Percentiles rank a stretch among this genome's conserved stretches.
These are phyloP conservation scores for Udeniomyces megalosporus DNA, from an alignment of 768 basidiomycete genomes.

Conservation along the genomic window DNA sequence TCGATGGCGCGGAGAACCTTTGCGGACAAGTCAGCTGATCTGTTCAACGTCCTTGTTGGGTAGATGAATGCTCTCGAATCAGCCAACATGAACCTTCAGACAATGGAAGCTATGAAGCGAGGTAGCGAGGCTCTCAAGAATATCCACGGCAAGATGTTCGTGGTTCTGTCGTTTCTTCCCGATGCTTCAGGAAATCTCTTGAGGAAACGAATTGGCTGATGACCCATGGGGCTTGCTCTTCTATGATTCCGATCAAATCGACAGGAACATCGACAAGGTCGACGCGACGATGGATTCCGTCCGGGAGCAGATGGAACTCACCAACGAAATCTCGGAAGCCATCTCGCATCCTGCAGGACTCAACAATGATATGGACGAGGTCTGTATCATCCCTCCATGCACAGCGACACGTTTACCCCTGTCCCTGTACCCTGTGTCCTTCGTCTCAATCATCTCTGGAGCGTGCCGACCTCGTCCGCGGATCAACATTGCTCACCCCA, in stretches of 20 bases:
- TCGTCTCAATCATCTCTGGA: background rate
- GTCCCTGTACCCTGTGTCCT: conserved; percentile 21
- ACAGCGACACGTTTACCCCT: no score
- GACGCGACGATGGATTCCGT: conserved; percentile 76
- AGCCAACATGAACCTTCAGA: conserved; percentile 94
- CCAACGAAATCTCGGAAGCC: conserved; percentile 77
- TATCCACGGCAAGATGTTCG: conserved; percentile 80
- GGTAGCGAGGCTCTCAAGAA: conserved; percentile 73
- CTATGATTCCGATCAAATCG: background rate
- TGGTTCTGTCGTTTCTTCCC: conserved; percentile 20
- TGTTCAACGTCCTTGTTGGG: no score
- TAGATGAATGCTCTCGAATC: conserved; percentile 89
- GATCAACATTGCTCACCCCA: no score
- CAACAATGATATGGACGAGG: conserved; percentile 54
- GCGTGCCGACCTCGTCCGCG: no score
- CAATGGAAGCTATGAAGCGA: conserved; percentile 93
- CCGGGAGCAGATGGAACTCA: conserved; percentile 76
- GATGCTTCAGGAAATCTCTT: no score
- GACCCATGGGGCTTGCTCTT: no score
- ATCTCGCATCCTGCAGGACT: conserved; percentile 56
- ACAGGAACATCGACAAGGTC: conserved; percentile 70
- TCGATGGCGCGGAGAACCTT: no score
- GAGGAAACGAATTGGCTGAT: no score
- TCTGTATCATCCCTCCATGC: no score
- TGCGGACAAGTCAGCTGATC: no score